Evolutionary conservation across 1,284 basidiomycete genomes (phyloP), one percentile per base, ranked within the genome.

Genomic region (Leccinum olivaceoglutinosum): DNA sequence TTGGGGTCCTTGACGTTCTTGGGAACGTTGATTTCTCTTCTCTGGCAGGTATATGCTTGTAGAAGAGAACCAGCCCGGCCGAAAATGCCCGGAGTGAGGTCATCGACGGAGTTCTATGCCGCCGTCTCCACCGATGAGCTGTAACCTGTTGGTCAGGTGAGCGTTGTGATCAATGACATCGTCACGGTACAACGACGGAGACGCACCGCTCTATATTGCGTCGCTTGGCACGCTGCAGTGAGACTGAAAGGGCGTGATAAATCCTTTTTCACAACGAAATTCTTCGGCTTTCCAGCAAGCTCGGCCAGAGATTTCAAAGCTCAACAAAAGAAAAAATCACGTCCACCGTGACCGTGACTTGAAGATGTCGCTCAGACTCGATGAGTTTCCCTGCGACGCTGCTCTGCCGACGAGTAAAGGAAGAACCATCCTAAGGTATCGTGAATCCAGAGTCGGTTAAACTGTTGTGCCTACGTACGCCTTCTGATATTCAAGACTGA

Each of bases 1-100:
- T 99, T 99, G 63, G 96, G 97, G n/a, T 94, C 96, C 78, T 98
- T 98, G 82, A 98, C 97, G 65, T 89, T 92, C 83, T 94, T 96
- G 18, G 84, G 76, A 99, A 99, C 0, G 97, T 99, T 79, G 86
- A 99, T 76, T 98, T 99, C 75, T 99, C 96, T 78, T 99, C 96
- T 68, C 97, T 38, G 38, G 38, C 96, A 29, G 99, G 85, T 7
- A 96, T 98, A 78, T 99, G 96, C 79, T 99, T 97, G 79, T 99
- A 99, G 34, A 99, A 94, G 62, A 98, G 86, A 38, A 5, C 97
- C 97, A 46, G 97, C 96, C 87, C 93, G 98, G 51, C 96, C 96
- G 51, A 99, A 86, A 49, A 95, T 84, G 62, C 93, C 91, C 9
- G 96, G 94, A 12, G 87, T 87, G 54, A 99, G 83, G 76, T 98